Evolutionary conservation across 805 yeast species (phyloP).

Genomic region (Pichia manshurica): DNA sequence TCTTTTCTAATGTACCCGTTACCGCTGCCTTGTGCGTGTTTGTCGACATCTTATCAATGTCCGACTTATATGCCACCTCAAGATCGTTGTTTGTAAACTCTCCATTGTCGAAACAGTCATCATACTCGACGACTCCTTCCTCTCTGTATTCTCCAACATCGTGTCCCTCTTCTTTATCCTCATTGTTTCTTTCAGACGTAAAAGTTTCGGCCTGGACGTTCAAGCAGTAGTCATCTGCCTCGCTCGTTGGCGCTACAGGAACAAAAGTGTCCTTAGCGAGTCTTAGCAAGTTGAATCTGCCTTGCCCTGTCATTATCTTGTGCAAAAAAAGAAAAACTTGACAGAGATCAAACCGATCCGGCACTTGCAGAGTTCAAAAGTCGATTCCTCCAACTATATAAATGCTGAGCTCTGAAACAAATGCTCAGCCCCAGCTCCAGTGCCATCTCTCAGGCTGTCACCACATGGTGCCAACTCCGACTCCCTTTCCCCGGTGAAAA

Average conservation of each 20-base stretch:
- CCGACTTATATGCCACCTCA: neutral
- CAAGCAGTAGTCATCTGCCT: slow-evolving; percentile 6
- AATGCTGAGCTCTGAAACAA: too few species aligned
- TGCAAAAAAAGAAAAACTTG: neutral
- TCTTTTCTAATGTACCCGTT: neutral
- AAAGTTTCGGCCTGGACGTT: slow-evolving; percentile 13
- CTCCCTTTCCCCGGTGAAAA: too few species aligned
- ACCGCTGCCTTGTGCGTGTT: neutral
- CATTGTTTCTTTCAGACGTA: neutral
- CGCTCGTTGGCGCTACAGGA: slow-evolving; percentile 13
- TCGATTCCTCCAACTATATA: too few species aligned
- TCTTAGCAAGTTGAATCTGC: neutral
- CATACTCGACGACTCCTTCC: slow-evolving; percentile 7
- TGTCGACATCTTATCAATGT: neutral
- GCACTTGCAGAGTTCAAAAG: too few species aligned
- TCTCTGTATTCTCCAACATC: neutral
- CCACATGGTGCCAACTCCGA: too few species aligned
- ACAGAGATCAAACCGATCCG: too few species aligned
- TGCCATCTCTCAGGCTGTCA: too few species aligned
- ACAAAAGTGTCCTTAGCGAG: slow-evolving; percentile 16
- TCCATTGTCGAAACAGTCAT: slow-evolving; percentile 14
- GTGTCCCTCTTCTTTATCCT: neutral
- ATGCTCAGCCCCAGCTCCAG: neutral
- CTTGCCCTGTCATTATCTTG: neutral
- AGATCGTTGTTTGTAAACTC: slow-evolving; percentile 4